Evolutionary conservation across 371 early-diverging fungal genomes (phyloP).

Genomic region (Mortierella sp.): DNA sequence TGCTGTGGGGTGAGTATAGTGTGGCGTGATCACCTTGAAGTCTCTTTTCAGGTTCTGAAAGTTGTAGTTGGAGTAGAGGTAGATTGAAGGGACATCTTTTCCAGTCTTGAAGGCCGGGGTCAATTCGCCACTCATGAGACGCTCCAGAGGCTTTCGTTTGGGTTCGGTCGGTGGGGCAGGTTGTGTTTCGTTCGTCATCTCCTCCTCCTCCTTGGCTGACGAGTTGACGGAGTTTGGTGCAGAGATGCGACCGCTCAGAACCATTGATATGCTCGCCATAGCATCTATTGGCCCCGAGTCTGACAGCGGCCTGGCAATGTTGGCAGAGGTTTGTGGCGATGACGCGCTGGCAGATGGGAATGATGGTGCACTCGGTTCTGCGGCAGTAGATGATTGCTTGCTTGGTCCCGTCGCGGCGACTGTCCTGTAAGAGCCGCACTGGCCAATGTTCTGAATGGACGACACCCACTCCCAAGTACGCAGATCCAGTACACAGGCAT

Average conservation of each 20-base stretch:
- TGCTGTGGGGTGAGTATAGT: constrained; percentile 16
- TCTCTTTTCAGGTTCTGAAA: constrained; percentile 60
- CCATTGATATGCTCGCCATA: constrained; percentile 48
- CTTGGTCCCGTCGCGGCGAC: constrained; percentile 58
- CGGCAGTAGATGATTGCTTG: constrained; percentile 16
- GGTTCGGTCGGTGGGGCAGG: constrained; percentile 8
- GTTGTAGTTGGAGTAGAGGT: constrained; percentile 68
- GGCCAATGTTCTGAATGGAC: constrained; percentile 56
- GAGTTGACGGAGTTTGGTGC: constrained; percentile 30
- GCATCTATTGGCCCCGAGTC: constrained; percentile 28
- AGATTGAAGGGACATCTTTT: constrained; percentile 36
- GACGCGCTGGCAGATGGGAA: constrained; percentile 33
- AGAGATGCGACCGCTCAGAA: constrained; percentile 41
- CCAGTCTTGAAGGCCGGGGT: constrained; percentile 42
- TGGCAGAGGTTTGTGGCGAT: constrained; percentile 27
- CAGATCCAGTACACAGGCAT: constrained; percentile 76
- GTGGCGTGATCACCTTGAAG: constrained; percentile 42
- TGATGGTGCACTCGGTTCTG: constrained; percentile 21
- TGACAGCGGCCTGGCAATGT: constrained; percentile 16
- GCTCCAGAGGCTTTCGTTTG: constrained; percentile 28
- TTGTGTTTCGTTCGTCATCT: constrained; percentile 29
- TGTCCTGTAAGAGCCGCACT: constrained; percentile 66
- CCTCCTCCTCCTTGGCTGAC: constrained; percentile 9
- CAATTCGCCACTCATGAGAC: constrained; percentile 37
- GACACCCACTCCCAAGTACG: constrained; percentile 67